A percentile compares a stretch with the other conserved stretches of the same genome.
phyloP scores from a whole-genome alignment of 805 yeast genomes.

The Kuraishia piskuri region DNA sequence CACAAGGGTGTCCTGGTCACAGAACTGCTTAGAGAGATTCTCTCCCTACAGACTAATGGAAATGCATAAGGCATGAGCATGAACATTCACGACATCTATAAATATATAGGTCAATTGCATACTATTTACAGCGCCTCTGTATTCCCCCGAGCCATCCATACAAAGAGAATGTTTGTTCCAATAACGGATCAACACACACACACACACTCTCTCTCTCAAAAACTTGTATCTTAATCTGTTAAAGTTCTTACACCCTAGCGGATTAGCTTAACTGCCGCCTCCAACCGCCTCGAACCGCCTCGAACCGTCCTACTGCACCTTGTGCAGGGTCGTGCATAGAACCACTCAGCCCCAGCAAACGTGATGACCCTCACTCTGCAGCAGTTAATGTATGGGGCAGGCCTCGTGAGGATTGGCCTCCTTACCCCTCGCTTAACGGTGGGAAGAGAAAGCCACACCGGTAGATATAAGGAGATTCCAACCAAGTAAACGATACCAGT shows the following conservation, averaged over 20 bases:
- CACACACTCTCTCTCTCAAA: too few relatives aligned
- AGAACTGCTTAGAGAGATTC: background rate
- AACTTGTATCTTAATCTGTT: background rate
- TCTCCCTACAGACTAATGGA: background rate
- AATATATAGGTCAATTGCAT: background rate
- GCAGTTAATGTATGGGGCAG: too few relatives aligned
- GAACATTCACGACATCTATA: background rate
- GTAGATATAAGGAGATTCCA: too few relatives aligned
- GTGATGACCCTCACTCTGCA: background rate
- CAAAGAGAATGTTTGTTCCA: too few relatives aligned
- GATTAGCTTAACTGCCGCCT: constrained; percentile 2
- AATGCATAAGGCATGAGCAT: background rate
- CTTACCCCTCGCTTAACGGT: background rate
- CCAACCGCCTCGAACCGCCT: background rate
- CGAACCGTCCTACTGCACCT: background rate
- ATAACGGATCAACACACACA: too few relatives aligned
- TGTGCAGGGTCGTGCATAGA: background rate
- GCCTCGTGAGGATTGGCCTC: too few relatives aligned
- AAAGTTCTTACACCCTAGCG: background rate
- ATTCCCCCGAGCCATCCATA: too few relatives aligned
- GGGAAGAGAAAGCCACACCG: background rate
- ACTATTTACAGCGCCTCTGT: background rate
- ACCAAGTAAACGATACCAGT: too few relatives aligned
- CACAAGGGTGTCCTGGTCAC: background rate
- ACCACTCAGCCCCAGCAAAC: background rate